Evolutionary conservation across 768 basidiomycete genomes (phyloP), one percentile per base, ranked within the genome.

Genomic region (Tylopilus plumbeoviolaceoides): DNA sequence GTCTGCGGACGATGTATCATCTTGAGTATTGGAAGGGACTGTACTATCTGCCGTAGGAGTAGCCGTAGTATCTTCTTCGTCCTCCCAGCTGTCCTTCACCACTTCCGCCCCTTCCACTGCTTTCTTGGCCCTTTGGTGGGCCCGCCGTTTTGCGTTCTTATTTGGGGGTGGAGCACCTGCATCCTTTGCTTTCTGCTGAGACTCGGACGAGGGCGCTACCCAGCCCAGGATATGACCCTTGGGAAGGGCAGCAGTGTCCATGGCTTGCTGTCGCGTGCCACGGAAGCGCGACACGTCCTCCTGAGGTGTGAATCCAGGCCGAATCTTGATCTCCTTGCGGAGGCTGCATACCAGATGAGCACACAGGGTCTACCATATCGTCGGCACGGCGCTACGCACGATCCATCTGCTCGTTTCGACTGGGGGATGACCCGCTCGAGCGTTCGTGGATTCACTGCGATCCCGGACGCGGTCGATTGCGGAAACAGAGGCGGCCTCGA

Each of bases 241-340:
- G 30, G 88, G 84, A 6, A 88, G 70, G 3, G 78, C 58, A 58
- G 70, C 78, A 23, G 78, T 69, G 53, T 91, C 91, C 75, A 83
- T 78, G 64, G 84, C 82, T 47, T 83, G 77, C 66, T 91, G 89
- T 48, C 84, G 82, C 42, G 83, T 80, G 39, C 89, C 83, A 48
- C 91, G 81, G 70, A 94, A 98, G 44, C 85, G 83, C n/a, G 81
- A 78, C 8, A 95, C 80, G 70, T 98, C 94, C 70, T 98, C 94
- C 70, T 94, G 91, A 0, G 94, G 94, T 5, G 91, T 95, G 71
- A 87, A 98, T 0, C 94, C 94, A 3, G 92, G 94, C 25, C 94
- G 79, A 58, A 98, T 86, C 74, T 87, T 94, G 51, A 88, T 74
- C 70, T 94, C 81, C 71, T 94, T 95, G 56, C 94, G 85, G 31